Conservation (phyloP, 768 basidiomycete species). For the Cystobasidium onofrii region DNA sequence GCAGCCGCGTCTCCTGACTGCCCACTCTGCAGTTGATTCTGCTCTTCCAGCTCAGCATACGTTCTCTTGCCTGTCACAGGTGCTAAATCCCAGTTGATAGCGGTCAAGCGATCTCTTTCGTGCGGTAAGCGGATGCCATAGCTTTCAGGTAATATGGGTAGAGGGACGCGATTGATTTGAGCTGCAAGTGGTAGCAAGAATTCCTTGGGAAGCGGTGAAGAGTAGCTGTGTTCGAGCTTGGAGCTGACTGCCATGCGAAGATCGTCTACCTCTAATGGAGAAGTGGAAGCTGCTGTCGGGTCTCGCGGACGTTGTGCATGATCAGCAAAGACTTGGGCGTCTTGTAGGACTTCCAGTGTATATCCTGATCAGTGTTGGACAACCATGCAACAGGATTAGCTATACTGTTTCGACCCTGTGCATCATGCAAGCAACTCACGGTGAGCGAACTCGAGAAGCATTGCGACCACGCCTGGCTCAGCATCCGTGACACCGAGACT, state of each 20-base stretch:
- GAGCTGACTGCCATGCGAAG: conserved; percentile 48
- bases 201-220: conserved; percentile 48
- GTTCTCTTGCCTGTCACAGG: conserved; percentile 57
- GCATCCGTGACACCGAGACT: conserved; percentile 48
- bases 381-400: background rate
- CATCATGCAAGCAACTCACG: conserved; percentile 41
- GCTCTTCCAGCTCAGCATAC: conserved; percentile 38
- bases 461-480: conserved; percentile 49
- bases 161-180: conserved; percentile 47
- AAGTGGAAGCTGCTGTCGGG: background rate
- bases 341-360: conserved; percentile 47
- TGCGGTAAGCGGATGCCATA: conserved; percentile 49
- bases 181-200: conserved; percentile 48
- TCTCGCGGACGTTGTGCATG: conserved; percentile 45
- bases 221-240: conserved; percentile 46
- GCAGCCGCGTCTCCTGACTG: background rate
- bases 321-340: conserved; percentile 47
- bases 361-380: conserved; percentile 44
- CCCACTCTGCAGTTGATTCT: background rate
- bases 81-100: conserved; percentile 47
- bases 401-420: background rate
- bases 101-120: conserved; percentile 45
- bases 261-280: conserved; percentile 43
- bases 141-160: conserved; percentile 48
- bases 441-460: conserved; percentile 49